Evolutionary conservation across 805 yeast genomes (phyloP).

Genomic region (Schwanniomyces vanrijiae): DNA sequence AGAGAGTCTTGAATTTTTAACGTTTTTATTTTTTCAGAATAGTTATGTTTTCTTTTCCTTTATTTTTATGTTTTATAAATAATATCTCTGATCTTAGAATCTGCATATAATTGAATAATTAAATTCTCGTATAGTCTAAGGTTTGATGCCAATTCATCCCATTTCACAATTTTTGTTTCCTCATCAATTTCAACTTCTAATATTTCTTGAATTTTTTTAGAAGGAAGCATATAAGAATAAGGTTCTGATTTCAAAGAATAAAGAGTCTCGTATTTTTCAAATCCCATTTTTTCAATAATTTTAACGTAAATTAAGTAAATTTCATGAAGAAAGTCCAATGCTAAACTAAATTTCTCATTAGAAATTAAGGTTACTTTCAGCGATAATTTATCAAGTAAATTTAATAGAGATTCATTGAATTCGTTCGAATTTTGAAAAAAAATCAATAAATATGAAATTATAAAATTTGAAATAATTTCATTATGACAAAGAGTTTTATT

Average conservation of each 20-base stretch:
- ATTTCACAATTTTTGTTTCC: not conserved
- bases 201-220: not conserved
- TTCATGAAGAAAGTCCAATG: constrained; percentile 15
- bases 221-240: constrained; percentile 5
- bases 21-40: not conserved
- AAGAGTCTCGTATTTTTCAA: constrained; percentile 10
- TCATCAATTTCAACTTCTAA: not conserved
- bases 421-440: constrained; percentile 16
- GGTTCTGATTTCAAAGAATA: constrained; percentile 1
- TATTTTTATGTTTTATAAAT: constrained; percentile 2
- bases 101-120: constrained; percentile 1
- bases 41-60: not conserved
- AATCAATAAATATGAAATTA: constrained; percentile 2
- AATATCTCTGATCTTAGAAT: not conserved
- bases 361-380: constrained; percentile 9
- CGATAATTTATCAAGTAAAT: constrained; percentile 5
- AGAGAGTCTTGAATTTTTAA: constrained; percentile 8
- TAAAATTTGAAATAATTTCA: constrained; percentile 1
- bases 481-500: not conserved
- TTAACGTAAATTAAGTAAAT: constrained; percentile 8
- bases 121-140: not conserved
- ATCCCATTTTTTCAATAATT: constrained; percentile 6
- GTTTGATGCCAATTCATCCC: not conserved
- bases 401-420: constrained; percentile 10
- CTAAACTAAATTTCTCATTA: constrained; percentile 7